Evolutionary conservation across 257 asterid species (phyloP), one percentile per base, ranked within the genome.

Genomic region (Fraxinus pennsylvanica): DNA sequence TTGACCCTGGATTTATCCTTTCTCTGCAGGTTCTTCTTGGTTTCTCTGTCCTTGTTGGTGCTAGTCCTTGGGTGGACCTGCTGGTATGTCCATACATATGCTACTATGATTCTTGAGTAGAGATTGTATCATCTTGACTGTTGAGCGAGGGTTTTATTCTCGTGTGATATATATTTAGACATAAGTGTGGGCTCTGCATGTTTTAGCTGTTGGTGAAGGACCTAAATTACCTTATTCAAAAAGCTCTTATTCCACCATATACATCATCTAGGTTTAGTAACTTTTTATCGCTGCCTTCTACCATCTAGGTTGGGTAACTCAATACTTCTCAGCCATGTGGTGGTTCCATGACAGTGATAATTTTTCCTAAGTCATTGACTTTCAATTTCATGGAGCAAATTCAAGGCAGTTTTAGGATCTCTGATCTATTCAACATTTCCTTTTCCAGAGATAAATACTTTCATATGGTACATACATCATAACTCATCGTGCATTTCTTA

Each of bases 21-120:
- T 47, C 59, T 41, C 74, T 75, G 78, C 97, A 95, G 99, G 98
- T 95, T 74, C 98, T 95, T 78, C 91, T 95, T 71, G 98, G 97
- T 57, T 95, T 95, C 83, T 93, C 99, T 36, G 93, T 95, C 75
- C 98, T 95, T 73, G 97, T 95, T 84, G 99, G 99, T 76, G 97
- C 99, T 84, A 93, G 97, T 84, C 92, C 99, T 78, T 95, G 99
- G 99, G 99, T 92, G 79, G 99, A 95, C 92, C 92, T 95, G 81
- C 85, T 95, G 98, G 99, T 95, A 89, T 2, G 89, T 79, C 73
- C 50, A 21, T 10, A 22, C 80, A 73, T 10, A 68, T 77, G 47
- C 68, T 6, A 21, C 43, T 22, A 22, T 61, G 43, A 67, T 22
- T 68, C 72, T 74, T 75, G 25, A 75, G 72, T 74, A 50, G 67